Percentiles rank a stretch among this genome's conserved stretches.
Evolutionary conservation across 1,139 yeast species (phyloP).

Genomic region (Candida sp.): DNA sequence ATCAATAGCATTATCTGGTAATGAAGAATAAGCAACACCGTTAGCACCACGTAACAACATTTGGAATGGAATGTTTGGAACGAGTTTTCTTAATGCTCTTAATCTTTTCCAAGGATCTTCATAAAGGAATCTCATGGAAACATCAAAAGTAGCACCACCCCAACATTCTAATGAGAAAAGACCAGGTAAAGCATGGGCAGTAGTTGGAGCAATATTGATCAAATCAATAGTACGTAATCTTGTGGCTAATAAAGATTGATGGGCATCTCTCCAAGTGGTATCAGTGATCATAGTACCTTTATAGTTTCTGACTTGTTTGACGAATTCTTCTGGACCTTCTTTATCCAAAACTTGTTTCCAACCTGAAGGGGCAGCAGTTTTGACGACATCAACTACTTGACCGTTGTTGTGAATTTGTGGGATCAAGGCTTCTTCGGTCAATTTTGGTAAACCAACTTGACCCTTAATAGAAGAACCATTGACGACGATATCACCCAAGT

Average conservation of each 20-base stretch:
- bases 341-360: slow-evolving; percentile 88
- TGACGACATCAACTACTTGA: slow-evolving; percentile 52
- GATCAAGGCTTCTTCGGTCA: slow-evolving; percentile 67
- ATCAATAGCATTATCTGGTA: slow-evolving; percentile 98
- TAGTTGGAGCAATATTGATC: slow-evolving; percentile 87
- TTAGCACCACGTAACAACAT: slow-evolving; percentile 99
- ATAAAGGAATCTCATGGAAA: slow-evolving; percentile 95
- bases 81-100: slow-evolving; percentile 79
- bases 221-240: slow-evolving; percentile 95
- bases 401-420: slow-evolving; percentile 65
- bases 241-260: slow-evolving; percentile 96
- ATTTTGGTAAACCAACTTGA: slow-evolving; percentile 88
- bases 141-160: slow-evolving; percentile 99
- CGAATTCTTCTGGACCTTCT: slow-evolving; percentile 87
- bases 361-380: slow-evolving; percentile 64
- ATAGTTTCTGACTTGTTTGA: slow-evolving; percentile 78
- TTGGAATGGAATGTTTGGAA: slow-evolving; percentile 98
- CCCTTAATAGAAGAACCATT: slow-evolving; percentile 96
- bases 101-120: slow-evolving; percentile 99
- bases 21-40: slow-evolving; percentile 96
- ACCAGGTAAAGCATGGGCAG: slow-evolving; percentile 86
- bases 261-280: slow-evolving; percentile 99
- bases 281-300: slow-evolving; percentile 93
- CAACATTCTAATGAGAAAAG: slow-evolving; percentile 98
- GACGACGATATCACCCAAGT: slow-evolving; percentile 89